Evolutionary conservation across 2,329 filamentous ascomycete genomes (phyloP).

Genomic region (Fusarium subtropicale): DNA sequence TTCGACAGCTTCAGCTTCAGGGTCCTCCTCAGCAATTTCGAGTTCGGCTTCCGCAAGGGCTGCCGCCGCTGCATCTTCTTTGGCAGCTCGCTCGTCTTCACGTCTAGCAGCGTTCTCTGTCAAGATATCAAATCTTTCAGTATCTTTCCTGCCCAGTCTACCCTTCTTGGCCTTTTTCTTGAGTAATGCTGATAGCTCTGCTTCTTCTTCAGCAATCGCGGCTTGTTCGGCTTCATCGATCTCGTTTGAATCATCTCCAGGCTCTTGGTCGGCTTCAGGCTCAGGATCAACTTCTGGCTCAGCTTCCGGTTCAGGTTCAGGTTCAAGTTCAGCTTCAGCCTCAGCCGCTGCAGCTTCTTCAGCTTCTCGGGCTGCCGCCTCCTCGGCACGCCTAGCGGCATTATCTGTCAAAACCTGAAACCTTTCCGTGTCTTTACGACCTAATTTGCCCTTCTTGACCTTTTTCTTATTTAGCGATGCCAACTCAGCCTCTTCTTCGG

Average conservation of each 20-base stretch:
- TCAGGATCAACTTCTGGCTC: background rate
- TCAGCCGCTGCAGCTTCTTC: conserved; percentile 51
- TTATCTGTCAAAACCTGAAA: conserved; percentile 26
- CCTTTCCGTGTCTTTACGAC: conserved; percentile 41
- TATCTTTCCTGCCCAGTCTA: conserved; percentile 42
- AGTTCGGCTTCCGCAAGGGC: conserved; percentile 20
- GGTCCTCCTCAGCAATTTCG: conserved; percentile 22
- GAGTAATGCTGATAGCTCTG: conserved; percentile 56
- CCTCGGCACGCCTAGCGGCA: conserved; percentile 24
- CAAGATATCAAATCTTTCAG: conserved; percentile 34
- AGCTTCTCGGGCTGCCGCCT: conserved; percentile 24
- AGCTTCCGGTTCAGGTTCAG: conserved; percentile 47
- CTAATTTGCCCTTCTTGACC: conserved; percentile 51
- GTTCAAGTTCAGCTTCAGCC: conserved; percentile 49
- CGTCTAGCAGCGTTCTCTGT: conserved; percentile 34
- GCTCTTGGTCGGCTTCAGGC: conserved; percentile 43
- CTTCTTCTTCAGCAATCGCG: conserved; percentile 48
- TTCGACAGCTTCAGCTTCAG: conserved; percentile 42
- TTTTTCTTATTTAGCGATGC: conserved; percentile 53
- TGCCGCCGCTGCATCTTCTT: conserved; percentile 13
- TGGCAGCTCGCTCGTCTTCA: conserved; percentile 43
- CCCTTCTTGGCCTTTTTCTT: conserved; percentile 54
- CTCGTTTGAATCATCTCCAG: conserved; percentile 31
- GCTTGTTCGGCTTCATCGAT: conserved; percentile 45
- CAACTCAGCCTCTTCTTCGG: conserved; percentile 57